Percentiles rank a stretch among this genome's conserved stretches.
Conservation (phyloP, 257 asterid genomes). For the Agastache rugosa region DNA sequence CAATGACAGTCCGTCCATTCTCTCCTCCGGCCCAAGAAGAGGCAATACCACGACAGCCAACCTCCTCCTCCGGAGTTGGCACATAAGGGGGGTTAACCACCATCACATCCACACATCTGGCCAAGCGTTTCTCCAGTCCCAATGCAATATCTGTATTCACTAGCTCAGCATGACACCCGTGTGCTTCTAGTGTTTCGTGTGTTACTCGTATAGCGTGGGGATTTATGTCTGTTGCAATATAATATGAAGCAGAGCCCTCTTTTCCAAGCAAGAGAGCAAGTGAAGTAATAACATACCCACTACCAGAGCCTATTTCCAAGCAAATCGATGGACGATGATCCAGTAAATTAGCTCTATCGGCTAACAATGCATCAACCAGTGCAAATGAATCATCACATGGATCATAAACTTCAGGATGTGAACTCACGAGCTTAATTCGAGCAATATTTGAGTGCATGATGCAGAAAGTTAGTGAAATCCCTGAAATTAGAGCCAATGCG, state of each 20-base stretch:
- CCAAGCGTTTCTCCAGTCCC: conserved; percentile 67
- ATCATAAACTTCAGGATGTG: conserved; percentile 94
- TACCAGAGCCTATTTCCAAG: conserved; percentile 95
- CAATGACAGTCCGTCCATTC: conserved; percentile 80
- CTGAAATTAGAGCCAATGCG: conserved; percentile 20
- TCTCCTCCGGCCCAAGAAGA: conserved; percentile 98
- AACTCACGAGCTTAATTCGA: conserved; percentile 72
- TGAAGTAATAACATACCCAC: conserved; percentile 89
- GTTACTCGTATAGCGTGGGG: conserved; percentile 80
- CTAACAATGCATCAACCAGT: conserved; percentile 86
- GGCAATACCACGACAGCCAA: conserved; percentile 77
- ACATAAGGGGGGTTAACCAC: conserved; percentile 98
- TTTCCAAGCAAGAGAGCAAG: conserved; percentile 76
- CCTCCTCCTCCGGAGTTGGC: conserved; percentile 97
- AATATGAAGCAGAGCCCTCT: conserved; percentile 45
- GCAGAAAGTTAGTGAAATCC: not conserved
- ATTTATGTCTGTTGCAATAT: conserved; percentile 83
- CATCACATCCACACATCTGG: conserved; percentile 73
- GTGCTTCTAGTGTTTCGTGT: conserved; percentile 69
- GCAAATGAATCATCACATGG: conserved; percentile 98
- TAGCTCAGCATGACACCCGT: conserved; percentile 74
- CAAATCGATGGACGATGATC: conserved; percentile 74
- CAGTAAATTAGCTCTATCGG: conserved; percentile 73
- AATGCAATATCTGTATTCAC: conserved; percentile 71
- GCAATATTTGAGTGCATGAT: conserved; percentile 68